Conservation (phyloP, 768 basidiomycete genomes). For the Kwoniella botswanensis region DNA sequence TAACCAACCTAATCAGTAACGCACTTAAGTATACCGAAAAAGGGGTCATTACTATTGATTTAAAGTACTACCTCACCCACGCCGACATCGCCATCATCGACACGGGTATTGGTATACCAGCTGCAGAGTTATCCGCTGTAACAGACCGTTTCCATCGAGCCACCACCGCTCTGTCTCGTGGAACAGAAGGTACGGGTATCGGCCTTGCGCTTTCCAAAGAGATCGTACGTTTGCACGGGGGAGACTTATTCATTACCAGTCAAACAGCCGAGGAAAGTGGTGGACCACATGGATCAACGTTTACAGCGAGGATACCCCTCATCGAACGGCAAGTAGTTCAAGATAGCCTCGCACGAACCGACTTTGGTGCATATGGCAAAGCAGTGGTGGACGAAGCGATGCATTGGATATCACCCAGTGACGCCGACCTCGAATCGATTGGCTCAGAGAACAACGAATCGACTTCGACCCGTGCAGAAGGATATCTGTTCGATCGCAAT, state of each 20-base stretch:
- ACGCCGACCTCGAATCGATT: constrained; percentile 32
- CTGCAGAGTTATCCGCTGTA: constrained; percentile 37
- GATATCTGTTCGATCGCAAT: constrained; percentile 47
- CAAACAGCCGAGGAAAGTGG: constrained; percentile 42
- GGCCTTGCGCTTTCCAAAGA: constrained; percentile 54
- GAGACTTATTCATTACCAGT: constrained; percentile 49
- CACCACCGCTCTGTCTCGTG: constrained; percentile 29
- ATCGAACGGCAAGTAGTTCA: constrained; percentile 15
- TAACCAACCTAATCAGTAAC: constrained; percentile 31
- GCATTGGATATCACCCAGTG: constrained; percentile 39
- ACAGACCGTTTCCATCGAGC: constrained; percentile 59
- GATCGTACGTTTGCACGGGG: constrained; percentile 58
- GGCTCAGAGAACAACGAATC: constrained; percentile 21
- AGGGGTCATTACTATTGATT: constrained; percentile 9
- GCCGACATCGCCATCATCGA: constrained; percentile 55
- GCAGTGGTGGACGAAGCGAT: constrained; percentile 57
- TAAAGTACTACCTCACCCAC: constrained; percentile 34
- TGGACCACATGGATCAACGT: constrained; percentile 30
- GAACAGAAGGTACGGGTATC: constrained; percentile 58
- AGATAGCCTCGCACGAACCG: background rate
- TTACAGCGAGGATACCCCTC: constrained; percentile 34
- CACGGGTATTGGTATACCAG: constrained; percentile 59
- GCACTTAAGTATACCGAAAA: constrained; percentile 49
- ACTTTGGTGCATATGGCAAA: constrained; percentile 44
- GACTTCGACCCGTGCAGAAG: constrained; percentile 24